Base-by-base conservation (phyloP, 768 basidiomycete species). In the Rubroboletus satanas region DNA sequence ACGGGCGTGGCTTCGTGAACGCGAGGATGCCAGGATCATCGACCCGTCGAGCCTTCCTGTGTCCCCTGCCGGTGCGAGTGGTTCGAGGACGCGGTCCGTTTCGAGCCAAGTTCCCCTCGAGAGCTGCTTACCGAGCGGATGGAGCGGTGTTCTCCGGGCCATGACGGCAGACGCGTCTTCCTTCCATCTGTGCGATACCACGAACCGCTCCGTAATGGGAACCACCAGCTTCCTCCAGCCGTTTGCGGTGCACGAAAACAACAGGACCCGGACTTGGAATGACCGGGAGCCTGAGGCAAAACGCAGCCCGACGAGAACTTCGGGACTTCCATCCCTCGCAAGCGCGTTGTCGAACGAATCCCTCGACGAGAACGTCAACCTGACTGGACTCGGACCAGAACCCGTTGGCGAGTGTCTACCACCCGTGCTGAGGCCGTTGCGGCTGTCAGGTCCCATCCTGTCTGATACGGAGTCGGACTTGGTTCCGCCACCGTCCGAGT, bases 261-360 rank as follows among this genome's bases (percentile, higher is more conserved):
- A 12, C 29, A 42, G 14, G 7, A 2, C 14, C n/a, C 15, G 21
- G n/a, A 9, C n/a, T 8, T 7, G n/a, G 33, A 8, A 21, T 2
- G 18, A 14, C 36, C 18, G 8, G 26, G 42, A 18, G 14, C 10
- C 14, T 7, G 11, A 15, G 4, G 48, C 11, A 12, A 36, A 41
- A n/a, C 33, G 7, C 15, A 54, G 41, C 42, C 48, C 57, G 11
- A 37, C 49, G 6, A 46, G 15, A 46, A 41, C 44, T n/a, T n/a
- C n/a, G 0, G 43, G 36, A 1, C 57, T 62, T 15, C 66, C 69
- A 1, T 54, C 62, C 15, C 57, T 68, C 23, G 49, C 54, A 1
- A 57, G 55, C 15, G 59, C 63, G 14, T 47, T 69, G 6, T 62
- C 54, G 15, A 48, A 71, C 52, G 52, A 52, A 11, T 57, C 61